Percentiles rank a stretch among this genome's conserved stretches.
Conservation (phyloP, 2,329 filamentous ascomycete species). For the Phialemoniopsis sp. region DNA sequence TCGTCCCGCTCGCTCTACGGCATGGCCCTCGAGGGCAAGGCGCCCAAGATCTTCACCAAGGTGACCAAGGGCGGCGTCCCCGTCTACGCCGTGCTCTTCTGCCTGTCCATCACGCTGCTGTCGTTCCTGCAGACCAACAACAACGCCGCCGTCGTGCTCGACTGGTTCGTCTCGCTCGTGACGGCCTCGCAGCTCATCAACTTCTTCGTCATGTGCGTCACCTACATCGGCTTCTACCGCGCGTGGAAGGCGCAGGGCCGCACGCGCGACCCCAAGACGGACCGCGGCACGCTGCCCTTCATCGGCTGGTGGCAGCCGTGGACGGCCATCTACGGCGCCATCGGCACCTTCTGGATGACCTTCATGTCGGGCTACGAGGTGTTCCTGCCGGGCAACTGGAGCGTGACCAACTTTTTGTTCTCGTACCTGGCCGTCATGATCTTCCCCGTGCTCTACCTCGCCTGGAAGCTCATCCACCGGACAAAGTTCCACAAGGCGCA, state of each 20-base stretch:
- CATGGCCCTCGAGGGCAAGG: slow-evolving; percentile 43
- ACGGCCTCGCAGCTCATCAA: slow-evolving; percentile 35
- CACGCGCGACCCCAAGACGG: too few relatives aligned
- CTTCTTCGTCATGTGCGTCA: slow-evolving; percentile 39
- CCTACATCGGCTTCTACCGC: slow-evolving; percentile 42
- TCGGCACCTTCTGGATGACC: slow-evolving; percentile 64
- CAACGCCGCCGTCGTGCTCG: slow-evolving; percentile 28
- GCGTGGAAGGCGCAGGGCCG: slow-evolving; percentile 46
- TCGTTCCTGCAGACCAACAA: slow-evolving; percentile 33
- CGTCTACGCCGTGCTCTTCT: slow-evolving; percentile 33
- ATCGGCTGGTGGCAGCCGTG: slow-evolving; percentile 4
- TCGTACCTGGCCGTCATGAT: slow-evolving; percentile 12
- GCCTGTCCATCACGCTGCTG: slow-evolving; percentile 25
- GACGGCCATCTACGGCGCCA: slow-evolving; percentile 50
- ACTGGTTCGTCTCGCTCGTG: slow-evolving; percentile 29
- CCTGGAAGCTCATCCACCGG: slow-evolving; percentile 62
- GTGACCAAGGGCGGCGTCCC: slow-evolving; percentile 57
- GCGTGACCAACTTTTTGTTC: slow-evolving; percentile 22
- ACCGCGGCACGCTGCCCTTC: slow-evolving; percentile 1
- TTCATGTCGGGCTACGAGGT: slow-evolving; percentile 70
- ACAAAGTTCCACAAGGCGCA: slow-evolving; percentile 51
- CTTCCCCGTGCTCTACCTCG: slow-evolving; percentile 44
- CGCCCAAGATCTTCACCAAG: slow-evolving; percentile 31
- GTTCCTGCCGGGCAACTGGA: slow-evolving; percentile 22
- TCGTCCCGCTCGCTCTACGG: slow-evolving; percentile 45